phyloP scores from a whole-genome alignment of 2,329 filamentous ascomycete genomes.

The Gaeumannomyces sp. region DNA sequence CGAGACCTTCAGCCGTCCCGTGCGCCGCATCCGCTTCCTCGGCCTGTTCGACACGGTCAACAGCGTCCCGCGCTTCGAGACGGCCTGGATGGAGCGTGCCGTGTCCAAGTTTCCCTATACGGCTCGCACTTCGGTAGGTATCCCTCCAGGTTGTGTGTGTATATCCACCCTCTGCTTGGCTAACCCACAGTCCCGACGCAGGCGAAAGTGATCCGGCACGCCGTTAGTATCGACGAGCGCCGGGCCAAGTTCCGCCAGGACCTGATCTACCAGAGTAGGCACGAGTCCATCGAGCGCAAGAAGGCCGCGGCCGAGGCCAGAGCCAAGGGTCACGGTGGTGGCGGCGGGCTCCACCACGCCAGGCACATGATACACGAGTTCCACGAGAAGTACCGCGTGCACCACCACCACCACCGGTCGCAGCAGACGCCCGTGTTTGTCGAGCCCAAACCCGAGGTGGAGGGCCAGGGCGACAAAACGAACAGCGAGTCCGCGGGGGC shows the following conservation, averaged over 20 bases:
- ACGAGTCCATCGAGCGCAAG: not conserved
- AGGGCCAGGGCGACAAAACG: not conserved
- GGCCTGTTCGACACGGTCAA: conserved; percentile 81
- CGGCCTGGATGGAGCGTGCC: conserved; percentile 64
- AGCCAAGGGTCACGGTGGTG: conserved; percentile 12
- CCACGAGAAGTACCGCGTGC: conserved; percentile 31
- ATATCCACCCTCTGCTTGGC: too few species aligned
- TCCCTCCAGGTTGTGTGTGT: too few species aligned
- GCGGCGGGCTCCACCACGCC: conserved; percentile 11
- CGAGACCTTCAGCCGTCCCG: conserved; percentile 72
- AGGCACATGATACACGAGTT: conserved; percentile 21
- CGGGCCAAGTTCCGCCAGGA: conserved; percentile 68
- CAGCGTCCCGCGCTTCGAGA: conserved; percentile 71
- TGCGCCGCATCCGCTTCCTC: conserved; percentile 67
- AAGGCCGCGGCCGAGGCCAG: conserved; percentile 13
- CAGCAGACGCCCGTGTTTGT: not conserved
- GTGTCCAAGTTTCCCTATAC: conserved; percentile 66
- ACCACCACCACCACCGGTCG: conserved; percentile 2
- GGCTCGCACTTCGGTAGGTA: conserved; percentile 37
- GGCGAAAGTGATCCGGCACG: conserved; percentile 59
- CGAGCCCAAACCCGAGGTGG: conserved; percentile 2
- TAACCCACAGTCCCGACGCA: too few species aligned
- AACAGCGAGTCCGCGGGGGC: too few species aligned
- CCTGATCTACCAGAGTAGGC: conserved; percentile 49
- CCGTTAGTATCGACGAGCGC: conserved; percentile 64